These are phyloP conservation scores for Eimeria brunetti DNA, from an alignment of 169 alveolate genomes.

Conservation along the genomic window DNA sequence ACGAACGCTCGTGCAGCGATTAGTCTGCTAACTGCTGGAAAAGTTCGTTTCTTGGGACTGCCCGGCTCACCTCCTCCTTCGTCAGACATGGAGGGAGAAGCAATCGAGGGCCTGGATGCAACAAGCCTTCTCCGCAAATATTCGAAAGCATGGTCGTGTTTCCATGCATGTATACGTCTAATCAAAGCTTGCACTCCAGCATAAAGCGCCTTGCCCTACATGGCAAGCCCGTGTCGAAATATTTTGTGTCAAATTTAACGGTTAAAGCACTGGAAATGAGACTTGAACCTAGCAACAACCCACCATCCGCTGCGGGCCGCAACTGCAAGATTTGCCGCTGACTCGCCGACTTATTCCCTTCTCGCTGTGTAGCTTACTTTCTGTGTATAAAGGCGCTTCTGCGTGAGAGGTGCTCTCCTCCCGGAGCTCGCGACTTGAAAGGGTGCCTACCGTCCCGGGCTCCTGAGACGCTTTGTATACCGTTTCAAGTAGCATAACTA, in stretches of 20 bases:
- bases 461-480: no score
- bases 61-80: neutral
- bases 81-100: neutral
- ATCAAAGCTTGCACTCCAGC: neutral
- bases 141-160: neutral
- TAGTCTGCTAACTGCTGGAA: neutral
- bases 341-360: neutral
- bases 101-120: neutral
- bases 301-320: neutral
- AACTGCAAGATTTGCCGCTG: no score
- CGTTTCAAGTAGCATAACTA: neutral
- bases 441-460: neutral
- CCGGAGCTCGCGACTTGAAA: neutral
- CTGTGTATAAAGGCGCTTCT: neutral
- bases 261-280: neutral
- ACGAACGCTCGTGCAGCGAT: neutral
- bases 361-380: neutral
- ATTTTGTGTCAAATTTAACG: no score
- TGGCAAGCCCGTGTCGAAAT: neutral
- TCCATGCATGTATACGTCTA: neutral
- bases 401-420: neutral
- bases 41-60: neutral
- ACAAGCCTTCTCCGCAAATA: neutral
- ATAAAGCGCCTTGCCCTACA: neutral
- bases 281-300: neutral